Percentiles rank a stretch among this genome's conserved stretches.
phyloP scores from a whole-genome alignment of 306 rosid species.

The Dryas drummondii region DNA sequence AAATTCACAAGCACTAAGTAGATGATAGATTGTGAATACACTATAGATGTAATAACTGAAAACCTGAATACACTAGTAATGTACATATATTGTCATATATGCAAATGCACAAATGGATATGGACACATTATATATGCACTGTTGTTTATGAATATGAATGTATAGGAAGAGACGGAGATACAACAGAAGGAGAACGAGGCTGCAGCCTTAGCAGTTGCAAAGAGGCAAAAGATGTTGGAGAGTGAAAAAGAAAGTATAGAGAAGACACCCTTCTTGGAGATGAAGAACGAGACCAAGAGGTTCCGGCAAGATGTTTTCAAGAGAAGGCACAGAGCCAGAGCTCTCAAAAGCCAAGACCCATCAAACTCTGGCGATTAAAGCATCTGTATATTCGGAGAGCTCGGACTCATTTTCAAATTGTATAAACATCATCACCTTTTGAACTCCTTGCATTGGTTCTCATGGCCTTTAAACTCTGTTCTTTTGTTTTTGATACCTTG shows the following conservation, averaged over 20 bases:
- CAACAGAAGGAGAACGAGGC: conserved; percentile 56
- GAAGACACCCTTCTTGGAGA: conserved; percentile 75
- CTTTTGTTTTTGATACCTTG: conserved; percentile 4
- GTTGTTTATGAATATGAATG: conserved; percentile 14
- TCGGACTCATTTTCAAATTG: background rate
- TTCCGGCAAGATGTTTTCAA: conserved; percentile 91
- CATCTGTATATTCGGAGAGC: conserved; percentile 2
- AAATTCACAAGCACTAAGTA: background rate
- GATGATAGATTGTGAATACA: background rate
- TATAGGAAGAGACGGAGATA: conserved; percentile 65
- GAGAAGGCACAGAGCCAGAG: conserved; percentile 84
- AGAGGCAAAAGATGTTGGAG: conserved; percentile 77
- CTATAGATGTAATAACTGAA: background rate
- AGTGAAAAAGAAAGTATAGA: conserved; percentile 71
- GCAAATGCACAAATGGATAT: background rate
- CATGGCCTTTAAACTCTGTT: background rate
- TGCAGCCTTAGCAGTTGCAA: conserved; percentile 60
- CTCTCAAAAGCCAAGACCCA: conserved; percentile 38
- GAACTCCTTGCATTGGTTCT: background rate
- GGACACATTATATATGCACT: conserved; percentile 4
- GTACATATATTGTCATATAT: background rate
- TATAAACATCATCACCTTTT: conserved; percentile 6
- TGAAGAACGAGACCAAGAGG: conserved; percentile 77
- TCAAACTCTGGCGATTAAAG: conserved; percentile 9
- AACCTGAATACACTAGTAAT: background rate